These are phyloP conservation scores for Clonostachys rosea DNA, from an alignment of 2,329 filamentous ascomycete species.

Conservation along the genomic window DNA sequence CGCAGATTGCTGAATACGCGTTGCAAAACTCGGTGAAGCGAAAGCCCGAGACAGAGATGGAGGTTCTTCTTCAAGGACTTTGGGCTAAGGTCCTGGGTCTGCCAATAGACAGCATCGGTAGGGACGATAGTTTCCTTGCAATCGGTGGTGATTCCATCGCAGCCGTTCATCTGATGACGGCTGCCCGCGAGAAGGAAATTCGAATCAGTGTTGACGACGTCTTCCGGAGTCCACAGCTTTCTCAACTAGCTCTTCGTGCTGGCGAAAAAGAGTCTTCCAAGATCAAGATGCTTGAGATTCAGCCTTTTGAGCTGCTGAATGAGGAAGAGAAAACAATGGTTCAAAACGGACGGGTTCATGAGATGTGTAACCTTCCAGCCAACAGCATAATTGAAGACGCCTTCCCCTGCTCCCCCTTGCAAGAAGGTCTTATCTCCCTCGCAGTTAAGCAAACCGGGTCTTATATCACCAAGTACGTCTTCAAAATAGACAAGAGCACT, in stretches of 20 bases:
- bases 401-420: slow-evolving; percentile 42
- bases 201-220: slow-evolving; percentile 7
- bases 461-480: slow-evolving; percentile 21
- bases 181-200: not conserved
- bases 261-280: not conserved
- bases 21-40: slow-evolving; percentile 14
- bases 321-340: not conserved
- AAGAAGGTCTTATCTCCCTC: slow-evolving; percentile 43
- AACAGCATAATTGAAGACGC: slow-evolving; percentile 31
- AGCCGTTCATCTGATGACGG: slow-evolving; percentile 5
- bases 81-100: slow-evolving; percentile 10
- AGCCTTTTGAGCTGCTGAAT: not conserved
- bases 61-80: slow-evolving; percentile 23
- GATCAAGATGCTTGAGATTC: not conserved
- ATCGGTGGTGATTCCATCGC: slow-evolving; percentile 9
- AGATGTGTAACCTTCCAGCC: not conserved
- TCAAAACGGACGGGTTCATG: not conserved
- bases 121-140: slow-evolving; percentile 5
- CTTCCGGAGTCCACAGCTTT: slow-evolving; percentile 3
- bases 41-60: slow-evolving; percentile 9
- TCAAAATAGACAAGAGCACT: slow-evolving; percentile 8
- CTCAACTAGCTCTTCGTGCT: not conserved
- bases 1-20: slow-evolving; percentile 8
- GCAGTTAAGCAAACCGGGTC: slow-evolving; percentile 26
- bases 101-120: slow-evolving; percentile 1